Conservation (phyloP, 1,284 basidiomycete species). For the Exobasidium cylindrosporum region DNA sequence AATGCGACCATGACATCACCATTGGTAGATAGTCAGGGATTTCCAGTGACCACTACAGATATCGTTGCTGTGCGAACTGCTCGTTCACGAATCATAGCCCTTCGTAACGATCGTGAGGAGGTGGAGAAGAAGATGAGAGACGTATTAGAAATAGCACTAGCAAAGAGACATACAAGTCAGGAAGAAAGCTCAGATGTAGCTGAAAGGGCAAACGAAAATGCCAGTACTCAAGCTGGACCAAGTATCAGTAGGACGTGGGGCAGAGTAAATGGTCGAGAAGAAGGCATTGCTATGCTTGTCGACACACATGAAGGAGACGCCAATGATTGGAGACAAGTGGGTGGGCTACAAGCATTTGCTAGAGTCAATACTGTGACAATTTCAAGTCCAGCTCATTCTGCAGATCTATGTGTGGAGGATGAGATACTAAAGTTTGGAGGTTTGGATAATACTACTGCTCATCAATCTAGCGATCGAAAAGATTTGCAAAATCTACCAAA, state of each 20-base stretch:
- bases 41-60: constrained; percentile 37
- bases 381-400: constrained; percentile 1
- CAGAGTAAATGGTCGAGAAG: neutral
- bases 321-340: neutral
- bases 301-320: neutral
- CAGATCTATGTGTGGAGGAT: constrained; percentile 5
- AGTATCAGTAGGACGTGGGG: neutral
- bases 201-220: neutral
- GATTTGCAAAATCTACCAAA: constrained; percentile 7
- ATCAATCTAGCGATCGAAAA: neutral
- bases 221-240: neutral
- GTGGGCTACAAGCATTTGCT: constrained; percentile 2
- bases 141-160: constrained; percentile 27
- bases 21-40: constrained; percentile 36
- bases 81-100: constrained; percentile 28
- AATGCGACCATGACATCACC: constrained; percentile 27
- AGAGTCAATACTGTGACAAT: constrained; percentile 2
- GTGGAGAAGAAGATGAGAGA: constrained; percentile 24
- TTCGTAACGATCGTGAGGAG: constrained; percentile 35
- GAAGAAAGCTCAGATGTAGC: neutral
- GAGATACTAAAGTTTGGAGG: constrained; percentile 1
- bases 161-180: neutral
- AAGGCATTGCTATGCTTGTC: neutral
- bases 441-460: neutral
- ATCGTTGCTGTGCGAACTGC: constrained; percentile 36